Conservation (phyloP, 23 red algal species). For the Gracilaria caudata region DNA sequence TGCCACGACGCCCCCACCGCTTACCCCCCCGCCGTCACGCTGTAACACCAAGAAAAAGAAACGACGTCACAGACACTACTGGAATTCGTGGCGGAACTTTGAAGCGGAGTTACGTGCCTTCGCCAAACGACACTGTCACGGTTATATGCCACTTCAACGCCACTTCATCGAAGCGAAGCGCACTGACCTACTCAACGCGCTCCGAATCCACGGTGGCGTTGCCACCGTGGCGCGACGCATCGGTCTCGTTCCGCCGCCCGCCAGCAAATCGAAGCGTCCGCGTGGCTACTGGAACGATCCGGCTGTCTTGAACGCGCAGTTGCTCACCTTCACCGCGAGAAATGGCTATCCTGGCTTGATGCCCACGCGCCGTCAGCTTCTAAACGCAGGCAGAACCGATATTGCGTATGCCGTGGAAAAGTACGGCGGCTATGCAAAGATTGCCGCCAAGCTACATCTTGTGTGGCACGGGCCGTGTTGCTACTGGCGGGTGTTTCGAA, state of each 20-base stretch:
- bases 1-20: neutral
- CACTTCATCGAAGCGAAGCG: conserved; percentile 62
- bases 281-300: conserved; percentile 76
- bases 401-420: conserved; percentile 77
- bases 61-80: conserved; percentile 49
- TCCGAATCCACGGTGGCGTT: conserved; percentile 77
- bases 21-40: neutral
- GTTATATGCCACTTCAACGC: conserved; percentile 64
- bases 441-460: conserved; percentile 78
- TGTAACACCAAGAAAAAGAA: neutral
- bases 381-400: conserved; percentile 46
- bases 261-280: neutral
- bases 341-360: conserved; percentile 81
- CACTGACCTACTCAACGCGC: conserved; percentile 78
- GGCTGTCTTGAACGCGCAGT: conserved; percentile 59
- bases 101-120: conserved; percentile 69
- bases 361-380: conserved; percentile 71
- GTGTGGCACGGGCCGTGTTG: conserved; percentile 80
- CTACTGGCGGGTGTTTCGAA: conserved; percentile 77
- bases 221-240: conserved; percentile 42
- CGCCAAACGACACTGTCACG: conserved; percentile 19
- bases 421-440: conserved; percentile 65
- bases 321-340: conserved; percentile 60
- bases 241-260: conserved; percentile 12
- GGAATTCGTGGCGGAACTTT: conserved; percentile 46